phyloP scores from a whole-genome alignment of 108 stramenopile genomes.

The Skeletonema menzelii region DNA sequence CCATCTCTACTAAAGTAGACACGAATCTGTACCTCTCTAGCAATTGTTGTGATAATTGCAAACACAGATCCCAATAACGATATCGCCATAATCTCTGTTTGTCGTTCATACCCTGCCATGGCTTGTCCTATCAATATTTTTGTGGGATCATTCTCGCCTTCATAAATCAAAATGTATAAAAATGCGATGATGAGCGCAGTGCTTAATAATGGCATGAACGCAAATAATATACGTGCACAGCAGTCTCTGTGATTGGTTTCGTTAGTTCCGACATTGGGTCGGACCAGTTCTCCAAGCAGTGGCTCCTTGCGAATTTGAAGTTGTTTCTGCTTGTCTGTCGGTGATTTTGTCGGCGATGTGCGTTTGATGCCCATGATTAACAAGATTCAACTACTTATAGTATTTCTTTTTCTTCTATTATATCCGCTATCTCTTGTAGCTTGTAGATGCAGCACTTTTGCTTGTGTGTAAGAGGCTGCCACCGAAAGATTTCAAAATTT shows the following conservation, averaged over 20 bases:
- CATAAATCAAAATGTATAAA: not conserved
- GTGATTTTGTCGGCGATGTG: not conserved
- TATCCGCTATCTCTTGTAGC: not conserved
- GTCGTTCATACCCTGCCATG: not conserved
- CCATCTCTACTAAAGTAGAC: not conserved
- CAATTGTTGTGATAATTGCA: not conserved
- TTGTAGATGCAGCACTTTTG: not conserved
- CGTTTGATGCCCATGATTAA: not conserved
- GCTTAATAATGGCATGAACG: not conserved
- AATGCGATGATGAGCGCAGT: not conserved
- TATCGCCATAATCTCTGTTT: not conserved
- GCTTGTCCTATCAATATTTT: not conserved
- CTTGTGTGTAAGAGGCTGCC: not conserved
- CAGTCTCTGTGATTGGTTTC: not conserved
- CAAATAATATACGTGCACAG: not conserved
- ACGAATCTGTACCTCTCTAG: not conserved
- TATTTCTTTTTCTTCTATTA: too few species aligned
- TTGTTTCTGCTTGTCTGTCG: not conserved
- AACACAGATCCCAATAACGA: not conserved
- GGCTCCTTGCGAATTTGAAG: not conserved
- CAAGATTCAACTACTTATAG: not conserved
- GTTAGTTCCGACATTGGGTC: not conserved
- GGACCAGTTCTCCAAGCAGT: not conserved
- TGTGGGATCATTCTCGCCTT: not conserved
- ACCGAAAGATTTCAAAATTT: too few species aligned